Evolutionary conservation across 2,329 filamentous ascomycete genomes (phyloP), one percentile per base, ranked within the genome.

Genomic region (Macrophomina pseudophaseolina): DNA sequence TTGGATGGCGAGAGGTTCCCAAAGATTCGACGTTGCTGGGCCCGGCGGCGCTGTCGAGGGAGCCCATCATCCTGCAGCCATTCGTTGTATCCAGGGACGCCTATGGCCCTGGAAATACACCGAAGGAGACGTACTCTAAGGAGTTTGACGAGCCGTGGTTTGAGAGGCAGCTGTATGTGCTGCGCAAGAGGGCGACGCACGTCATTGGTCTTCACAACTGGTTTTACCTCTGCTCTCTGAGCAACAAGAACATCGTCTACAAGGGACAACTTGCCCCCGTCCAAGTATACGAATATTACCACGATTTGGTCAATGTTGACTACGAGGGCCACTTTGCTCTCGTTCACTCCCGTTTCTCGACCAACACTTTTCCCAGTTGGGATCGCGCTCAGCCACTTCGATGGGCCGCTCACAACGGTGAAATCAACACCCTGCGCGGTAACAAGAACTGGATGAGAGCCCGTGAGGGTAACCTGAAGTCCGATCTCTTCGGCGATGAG

Each of bases 401-500:
- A 81, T 98, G 94, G 94, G 94, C 94, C 71, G 94, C 94, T 74
- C 94, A 98, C 85, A 98, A 98, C 79, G 94, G 94, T 85, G 94
- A 98, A 83, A 98, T 98, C 78, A 98, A 98, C 81, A 98, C 94
- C 1, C 84, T 98, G 69, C 91, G 94, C 77, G 94, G 94, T 69
- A 98, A 98, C 85, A 98, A 98, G 86, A 98, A 98, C 82, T 98
- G 94, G 94, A 98, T 98, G 94, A 91, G 94, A 73, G 94, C 94
- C 69, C 90, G 94, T 76, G 94, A 98, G 82, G 94, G 94, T 80
- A 90, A 97, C 70, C 91, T 98, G 87, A 91, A 93, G 77, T 98
- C 94, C 1, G 90, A 94, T 71, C 85, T 97, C 65, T 98, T 98
- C 77, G 93, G 92, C 70, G 93, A 97, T 33, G 94, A 97, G 75